Base-by-base conservation (phyloP, 2,329 filamentous ascomycete species). In the Aspergillus ruber region DNA sequence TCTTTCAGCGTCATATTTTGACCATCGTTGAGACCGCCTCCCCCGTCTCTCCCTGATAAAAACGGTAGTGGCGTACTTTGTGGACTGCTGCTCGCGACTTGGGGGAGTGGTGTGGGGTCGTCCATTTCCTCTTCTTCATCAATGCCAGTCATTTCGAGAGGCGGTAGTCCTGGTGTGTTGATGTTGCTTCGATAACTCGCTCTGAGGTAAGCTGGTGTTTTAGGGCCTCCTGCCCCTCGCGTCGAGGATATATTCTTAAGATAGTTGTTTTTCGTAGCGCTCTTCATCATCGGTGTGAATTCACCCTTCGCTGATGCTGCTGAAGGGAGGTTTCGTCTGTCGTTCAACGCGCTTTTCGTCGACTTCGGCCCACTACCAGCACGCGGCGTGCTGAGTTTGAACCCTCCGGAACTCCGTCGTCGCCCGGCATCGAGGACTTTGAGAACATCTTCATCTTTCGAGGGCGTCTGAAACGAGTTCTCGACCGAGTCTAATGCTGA, bases 251-350 rank as follows among this genome's bases (percentile, higher is more conserved):
- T 56, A 64, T 72, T 64, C 56, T 69, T 68, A 64, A 79, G 52
- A 71, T 80, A 68, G 75, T 84, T 73, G 74, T 86, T 78, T 74
- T 89, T 74, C 76, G 90, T 76, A 73, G 77, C 63, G 58, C 81
- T 84, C 69, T 95, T 95, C 64, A 98, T 81, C 57, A 98, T 74
- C 0, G 94, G 93, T 0, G 93, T 98, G 67, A 98, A 98, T 61
- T 98, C 94, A 58, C 83, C 84, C 54, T 74, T 78, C 10, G 61
- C 60, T 4, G 67, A 63, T 13, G 73, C 75, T 53, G 79, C 78
- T 33, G 77, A 74, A 18, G 84, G 85, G 18, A 89, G 75, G 59
- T 89, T 93, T 59, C 81, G 81, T 56, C 83, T 79, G 66, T 87
- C 82, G 51, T 80, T 79, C 38, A 95, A 78, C 17, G 85, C 65